Evolutionary conservation across 208 protist species (phyloP).

Genomic region (Wallacemonas sp.): DNA sequence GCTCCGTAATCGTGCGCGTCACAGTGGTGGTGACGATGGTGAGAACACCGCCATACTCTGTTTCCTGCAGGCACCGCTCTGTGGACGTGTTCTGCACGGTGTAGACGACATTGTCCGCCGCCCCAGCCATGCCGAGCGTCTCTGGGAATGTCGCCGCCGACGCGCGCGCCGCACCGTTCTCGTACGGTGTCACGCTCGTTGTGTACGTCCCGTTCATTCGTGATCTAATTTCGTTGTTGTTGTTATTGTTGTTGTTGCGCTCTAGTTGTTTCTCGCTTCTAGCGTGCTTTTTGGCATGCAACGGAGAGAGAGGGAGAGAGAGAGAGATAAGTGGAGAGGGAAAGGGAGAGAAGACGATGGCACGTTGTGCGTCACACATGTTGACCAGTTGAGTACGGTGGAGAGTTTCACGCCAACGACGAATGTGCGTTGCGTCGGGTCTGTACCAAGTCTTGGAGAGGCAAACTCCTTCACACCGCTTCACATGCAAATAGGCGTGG

Average conservation of each 20-base stretch:
- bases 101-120: constrained; percentile 31
- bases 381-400: no score
- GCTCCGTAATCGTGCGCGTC: constrained; percentile 71
- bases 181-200: not conserved
- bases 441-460: not conserved
- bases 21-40: constrained; percentile 70
- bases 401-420: no score
- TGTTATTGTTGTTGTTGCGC: no score
- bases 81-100: constrained; percentile 50
- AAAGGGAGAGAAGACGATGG: no score
- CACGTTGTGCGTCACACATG: no score
- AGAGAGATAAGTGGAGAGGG: not conserved
- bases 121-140: not conserved
- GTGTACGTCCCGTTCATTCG: not conserved
- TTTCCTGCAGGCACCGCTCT: constrained; percentile 46
- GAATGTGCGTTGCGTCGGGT: no score
- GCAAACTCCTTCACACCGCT: not conserved
- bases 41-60: constrained; percentile 57
- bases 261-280: no score
- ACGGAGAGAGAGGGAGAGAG: not conserved
- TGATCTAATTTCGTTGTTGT: not conserved
- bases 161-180: constrained; percentile 1
- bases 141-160: not conserved
- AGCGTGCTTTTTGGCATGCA: not conserved
- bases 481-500: not conserved